phyloP scores from a whole-genome alignment of 1,139 yeast species.

The Ashbya aceris region DNA sequence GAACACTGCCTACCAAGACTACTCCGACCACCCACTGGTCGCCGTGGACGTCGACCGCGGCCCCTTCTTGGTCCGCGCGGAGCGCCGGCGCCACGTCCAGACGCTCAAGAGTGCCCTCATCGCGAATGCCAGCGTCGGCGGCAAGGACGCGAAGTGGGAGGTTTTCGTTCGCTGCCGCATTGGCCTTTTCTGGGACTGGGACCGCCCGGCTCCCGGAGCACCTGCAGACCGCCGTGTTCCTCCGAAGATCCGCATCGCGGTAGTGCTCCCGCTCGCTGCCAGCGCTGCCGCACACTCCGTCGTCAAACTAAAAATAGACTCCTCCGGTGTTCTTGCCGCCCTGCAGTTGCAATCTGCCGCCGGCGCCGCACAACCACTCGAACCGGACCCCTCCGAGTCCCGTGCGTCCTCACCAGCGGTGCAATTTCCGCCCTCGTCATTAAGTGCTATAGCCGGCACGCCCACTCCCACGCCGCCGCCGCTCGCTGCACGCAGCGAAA shows the following conservation, averaged over 20 bases:
- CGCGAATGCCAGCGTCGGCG: constrained; percentile 28
- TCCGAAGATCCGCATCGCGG: constrained; percentile 7
- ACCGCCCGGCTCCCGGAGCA: constrained; percentile 4
- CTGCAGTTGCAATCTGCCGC: too few relatives aligned
- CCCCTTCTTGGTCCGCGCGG: constrained; percentile 19
- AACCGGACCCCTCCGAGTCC: too few relatives aligned
- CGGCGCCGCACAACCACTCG: too few relatives aligned
- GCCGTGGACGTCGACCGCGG: constrained; percentile 16
- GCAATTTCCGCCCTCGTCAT: too few relatives aligned
- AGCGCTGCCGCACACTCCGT: constrained; percentile 9
- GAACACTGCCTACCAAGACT: constrained; percentile 24
- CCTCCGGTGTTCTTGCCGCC: too few relatives aligned
- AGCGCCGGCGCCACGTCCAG: constrained; percentile 18
- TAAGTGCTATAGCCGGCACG: too few relatives aligned
- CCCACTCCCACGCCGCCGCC: too few relatives aligned
- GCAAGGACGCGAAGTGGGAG: constrained; percentile 27
- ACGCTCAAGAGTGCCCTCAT: constrained; percentile 25
- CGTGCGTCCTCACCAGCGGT: too few relatives aligned
- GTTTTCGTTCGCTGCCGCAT: constrained; percentile 22
- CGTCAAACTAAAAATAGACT: neutral
- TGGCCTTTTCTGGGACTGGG: constrained; percentile 27
- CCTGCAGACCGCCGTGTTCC: constrained; percentile 4
- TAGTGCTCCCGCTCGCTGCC: constrained; percentile 30
- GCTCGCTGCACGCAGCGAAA: too few relatives aligned
- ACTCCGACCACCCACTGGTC: constrained; percentile 10